Evolutionary conservation across 1,139 yeast species (phyloP).

Genomic region (Geotrichum klebahnii): DNA sequence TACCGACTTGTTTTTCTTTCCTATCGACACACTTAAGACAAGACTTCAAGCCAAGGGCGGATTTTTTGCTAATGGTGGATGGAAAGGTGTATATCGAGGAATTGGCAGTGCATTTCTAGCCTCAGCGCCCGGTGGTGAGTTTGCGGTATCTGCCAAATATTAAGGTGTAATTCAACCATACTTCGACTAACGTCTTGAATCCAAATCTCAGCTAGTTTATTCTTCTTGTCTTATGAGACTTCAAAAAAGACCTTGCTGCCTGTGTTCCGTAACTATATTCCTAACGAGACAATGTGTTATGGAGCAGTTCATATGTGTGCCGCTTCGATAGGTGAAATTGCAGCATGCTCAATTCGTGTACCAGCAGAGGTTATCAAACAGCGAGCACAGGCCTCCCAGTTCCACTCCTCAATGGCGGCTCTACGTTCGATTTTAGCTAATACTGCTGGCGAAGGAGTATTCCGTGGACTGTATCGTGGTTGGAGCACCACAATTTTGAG

Average conservation of each 20-base stretch:
- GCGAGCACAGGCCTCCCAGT: conserved; percentile 75
- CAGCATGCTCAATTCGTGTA: conserved; percentile 90
- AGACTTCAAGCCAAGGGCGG: conserved; percentile 94
- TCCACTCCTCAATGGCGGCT: conserved; percentile 60
- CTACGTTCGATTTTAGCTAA: conserved; percentile 57
- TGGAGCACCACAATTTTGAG: conserved; percentile 89
- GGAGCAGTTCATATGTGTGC: conserved; percentile 70
- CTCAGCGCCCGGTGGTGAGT: conserved; percentile 67
- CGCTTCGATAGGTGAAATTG: conserved; percentile 85
- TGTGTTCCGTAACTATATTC: conserved; percentile 31
- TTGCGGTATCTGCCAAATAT: too few relatives aligned
- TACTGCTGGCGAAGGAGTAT: conserved; percentile 68
- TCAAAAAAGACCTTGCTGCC: conserved; percentile 57
- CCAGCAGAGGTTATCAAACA: conserved; percentile 97
- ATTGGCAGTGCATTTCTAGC: conserved; percentile 92
- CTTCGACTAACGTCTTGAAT: too few relatives aligned
- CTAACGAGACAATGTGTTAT: conserved; percentile 40
- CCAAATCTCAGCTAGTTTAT: conserved; percentile 78
- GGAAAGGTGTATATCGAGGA: conserved; percentile 85
- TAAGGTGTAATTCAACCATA: too few relatives aligned
- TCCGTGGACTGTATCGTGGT: conserved; percentile 82
- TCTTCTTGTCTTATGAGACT: conserved; percentile 83
- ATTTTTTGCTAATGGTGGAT: conserved; percentile 87
- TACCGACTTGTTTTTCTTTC: conserved; percentile 90
- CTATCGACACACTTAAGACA: conserved; percentile 92